A percentile compares a stretch with the other conserved stretches of the same genome.
These are phyloP conservation scores for Olyra latifolia DNA, from an alignment of 176 grass and related monocot species.

Conservation along the genomic window DNA sequence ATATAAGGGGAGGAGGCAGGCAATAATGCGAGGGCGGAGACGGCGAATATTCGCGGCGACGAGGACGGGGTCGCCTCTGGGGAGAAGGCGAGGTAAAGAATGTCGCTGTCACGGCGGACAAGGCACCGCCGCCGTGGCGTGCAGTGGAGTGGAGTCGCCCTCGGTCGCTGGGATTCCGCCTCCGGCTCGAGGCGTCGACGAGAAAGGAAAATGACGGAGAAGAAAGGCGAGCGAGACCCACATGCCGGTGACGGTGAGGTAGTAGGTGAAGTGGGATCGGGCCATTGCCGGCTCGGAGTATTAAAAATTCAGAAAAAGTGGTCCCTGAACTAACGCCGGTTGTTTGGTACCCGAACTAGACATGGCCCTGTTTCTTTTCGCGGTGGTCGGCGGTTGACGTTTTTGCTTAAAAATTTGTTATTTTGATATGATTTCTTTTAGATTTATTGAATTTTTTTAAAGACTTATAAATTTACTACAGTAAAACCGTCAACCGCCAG, in stretches of 20 bases:
- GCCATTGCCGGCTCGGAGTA: neutral
- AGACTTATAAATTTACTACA: too few relatives aligned
- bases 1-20: neutral
- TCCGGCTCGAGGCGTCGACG: neutral
- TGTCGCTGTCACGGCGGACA: constrained; percentile 49
- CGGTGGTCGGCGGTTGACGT: too few relatives aligned
- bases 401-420: too few relatives aligned
- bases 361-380: too few relatives aligned
- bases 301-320: too few relatives aligned
- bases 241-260: neutral
- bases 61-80: constrained; percentile 7
- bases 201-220: neutral
- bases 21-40: neutral
- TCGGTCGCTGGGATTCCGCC: constrained; percentile 8
- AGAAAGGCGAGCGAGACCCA: neutral
- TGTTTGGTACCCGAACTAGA: too few relatives aligned
- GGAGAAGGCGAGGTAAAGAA: constrained; percentile 46
- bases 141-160: neutral
- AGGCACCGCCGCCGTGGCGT: neutral
- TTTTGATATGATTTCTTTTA: too few relatives aligned
- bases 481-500: too few relatives aligned
- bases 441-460: too few relatives aligned
- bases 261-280: neutral
- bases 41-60: constrained; percentile 27
- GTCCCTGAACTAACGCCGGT: too few relatives aligned